Percentiles rank a stretch among this genome's conserved stretches.
These are phyloP conservation scores for Tetracladium setigerum DNA, from an alignment of 495 filamentous ascomycete species.

Conservation along the genomic window DNA sequence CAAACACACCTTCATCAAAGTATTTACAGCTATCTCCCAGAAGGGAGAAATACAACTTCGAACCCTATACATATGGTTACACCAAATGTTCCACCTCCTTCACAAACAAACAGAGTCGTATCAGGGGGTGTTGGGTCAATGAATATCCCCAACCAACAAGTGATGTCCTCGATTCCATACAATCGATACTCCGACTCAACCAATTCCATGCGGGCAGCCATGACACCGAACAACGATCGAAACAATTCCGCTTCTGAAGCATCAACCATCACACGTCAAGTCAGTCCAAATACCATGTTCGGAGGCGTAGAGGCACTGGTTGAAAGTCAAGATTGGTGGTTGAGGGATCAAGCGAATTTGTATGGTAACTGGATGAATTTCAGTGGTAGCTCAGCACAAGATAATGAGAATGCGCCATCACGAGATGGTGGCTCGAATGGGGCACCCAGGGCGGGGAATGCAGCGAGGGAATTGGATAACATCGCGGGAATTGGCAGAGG, in stretches of 20 bases:
- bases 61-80: not conserved
- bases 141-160: not conserved
- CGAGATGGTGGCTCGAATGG: not conserved
- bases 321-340: constrained; percentile 54
- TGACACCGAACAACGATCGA: constrained; percentile 19
- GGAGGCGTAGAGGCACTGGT: constrained; percentile 39
- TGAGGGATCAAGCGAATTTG: constrained; percentile 38
- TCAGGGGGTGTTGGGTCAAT: constrained; percentile 3
- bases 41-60: not conserved
- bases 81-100: not conserved
- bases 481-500: constrained; percentile 2
- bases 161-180: constrained; percentile 12
- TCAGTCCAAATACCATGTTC: constrained; percentile 26
- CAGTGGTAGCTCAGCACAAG: not conserved
- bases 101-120: not conserved
- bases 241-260: constrained; percentile 21
- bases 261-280: constrained; percentile 9
- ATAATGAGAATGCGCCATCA: not conserved
- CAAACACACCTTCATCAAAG: constrained; percentile 14
- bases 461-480: not conserved
- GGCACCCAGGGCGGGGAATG: not conserved
- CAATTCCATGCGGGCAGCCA: constrained; percentile 1
- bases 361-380: constrained; percentile 41
- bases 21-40: constrained; percentile 13
- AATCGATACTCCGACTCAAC: not conserved